Conservation (phyloP, 2,329 filamentous ascomycete species). For the Sporothrix euskadiensis region DNA sequence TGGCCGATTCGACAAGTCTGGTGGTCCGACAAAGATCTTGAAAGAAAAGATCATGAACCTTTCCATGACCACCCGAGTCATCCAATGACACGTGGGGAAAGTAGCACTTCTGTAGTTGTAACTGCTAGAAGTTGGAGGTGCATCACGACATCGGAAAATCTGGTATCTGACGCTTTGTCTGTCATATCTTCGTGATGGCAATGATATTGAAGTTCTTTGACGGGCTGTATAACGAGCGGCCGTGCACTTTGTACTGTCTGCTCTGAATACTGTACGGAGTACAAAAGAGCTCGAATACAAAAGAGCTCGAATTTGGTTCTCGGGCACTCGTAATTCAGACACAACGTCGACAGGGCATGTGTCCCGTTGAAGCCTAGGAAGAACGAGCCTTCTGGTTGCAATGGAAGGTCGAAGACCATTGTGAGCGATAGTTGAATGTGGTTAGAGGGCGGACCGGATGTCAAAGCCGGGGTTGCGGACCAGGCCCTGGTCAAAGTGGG, state of each 20-base stretch:
- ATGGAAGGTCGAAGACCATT: slow-evolving; percentile 6
- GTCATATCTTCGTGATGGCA: not conserved
- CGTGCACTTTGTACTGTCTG: not conserved
- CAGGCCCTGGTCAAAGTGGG: not conserved
- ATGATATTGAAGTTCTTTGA: not conserved
- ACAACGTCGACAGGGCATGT: not conserved
- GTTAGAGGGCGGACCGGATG: not conserved
- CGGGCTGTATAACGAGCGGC: no score
- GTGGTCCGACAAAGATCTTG: not conserved
- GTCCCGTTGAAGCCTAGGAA: not conserved
- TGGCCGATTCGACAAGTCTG: not conserved
- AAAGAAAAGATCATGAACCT: not conserved
- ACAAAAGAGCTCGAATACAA: not conserved
- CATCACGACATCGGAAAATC: not conserved
- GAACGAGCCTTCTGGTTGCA: not conserved
- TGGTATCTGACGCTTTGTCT: not conserved
- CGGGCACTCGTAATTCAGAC: not conserved
- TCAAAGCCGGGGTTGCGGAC: not conserved
- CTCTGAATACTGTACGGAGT: not conserved
- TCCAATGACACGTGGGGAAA: not conserved
- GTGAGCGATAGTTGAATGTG: not conserved
- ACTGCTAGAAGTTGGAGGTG: not conserved
- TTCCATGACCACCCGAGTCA: not conserved
- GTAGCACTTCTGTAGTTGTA: no score
- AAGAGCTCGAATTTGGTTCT: not conserved